Percentiles rank a stretch among this genome's conserved stretches.
These are phyloP conservation scores for Neurospora discreta DNA, from an alignment of 495 filamentous ascomycete genomes.

Conservation along the genomic window DNA sequence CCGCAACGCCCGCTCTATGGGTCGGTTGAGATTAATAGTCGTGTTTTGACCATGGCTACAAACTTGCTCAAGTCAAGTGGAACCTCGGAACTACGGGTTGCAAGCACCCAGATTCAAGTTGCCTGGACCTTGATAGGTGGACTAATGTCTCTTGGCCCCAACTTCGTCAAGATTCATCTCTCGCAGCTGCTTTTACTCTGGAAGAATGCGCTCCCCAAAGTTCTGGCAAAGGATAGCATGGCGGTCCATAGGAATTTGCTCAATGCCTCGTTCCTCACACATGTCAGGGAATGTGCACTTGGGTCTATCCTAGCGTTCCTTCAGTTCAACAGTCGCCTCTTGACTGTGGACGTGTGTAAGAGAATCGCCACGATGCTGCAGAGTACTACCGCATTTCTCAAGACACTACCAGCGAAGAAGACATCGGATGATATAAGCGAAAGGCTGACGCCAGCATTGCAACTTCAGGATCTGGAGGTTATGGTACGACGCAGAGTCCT, in stretches of 20 bases:
- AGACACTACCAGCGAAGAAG: constrained; percentile 71
- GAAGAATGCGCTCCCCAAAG: constrained; percentile 94
- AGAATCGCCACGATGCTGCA: constrained; percentile 90
- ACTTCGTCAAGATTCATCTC: constrained; percentile 97
- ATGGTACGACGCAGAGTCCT: constrained; percentile 91
- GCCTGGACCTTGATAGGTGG: constrained; percentile 97
- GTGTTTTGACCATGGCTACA: constrained; percentile 82
- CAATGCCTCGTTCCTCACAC: constrained; percentile 85
- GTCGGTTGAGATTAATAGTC: constrained; percentile 88
- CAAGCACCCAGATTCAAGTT: constrained; percentile 90
- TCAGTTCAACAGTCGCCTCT: constrained; percentile 81
- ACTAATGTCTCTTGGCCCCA: constrained; percentile 90
- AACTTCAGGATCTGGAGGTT: constrained; percentile 80
- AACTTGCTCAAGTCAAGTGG: constrained; percentile 87
- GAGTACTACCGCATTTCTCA: constrained; percentile 81
- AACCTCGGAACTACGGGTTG: constrained; percentile 80
- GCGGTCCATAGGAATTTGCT: constrained; percentile 66
- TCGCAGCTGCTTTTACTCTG: constrained; percentile 91
- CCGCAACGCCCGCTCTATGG: constrained; percentile 82
- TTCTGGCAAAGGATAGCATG: constrained; percentile 73
- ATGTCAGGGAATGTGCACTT: constrained; percentile 91
- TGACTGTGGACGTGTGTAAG: constrained; percentile 92
- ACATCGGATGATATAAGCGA: constrained; percentile 80
- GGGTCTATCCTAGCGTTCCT: constrained; percentile 87
- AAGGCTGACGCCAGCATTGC: constrained; percentile 73